Evolutionary conservation across 73 alveolate species (phyloP), one percentile per base, ranked within the genome.

Genomic region (Paramecium bursaria): DNA sequence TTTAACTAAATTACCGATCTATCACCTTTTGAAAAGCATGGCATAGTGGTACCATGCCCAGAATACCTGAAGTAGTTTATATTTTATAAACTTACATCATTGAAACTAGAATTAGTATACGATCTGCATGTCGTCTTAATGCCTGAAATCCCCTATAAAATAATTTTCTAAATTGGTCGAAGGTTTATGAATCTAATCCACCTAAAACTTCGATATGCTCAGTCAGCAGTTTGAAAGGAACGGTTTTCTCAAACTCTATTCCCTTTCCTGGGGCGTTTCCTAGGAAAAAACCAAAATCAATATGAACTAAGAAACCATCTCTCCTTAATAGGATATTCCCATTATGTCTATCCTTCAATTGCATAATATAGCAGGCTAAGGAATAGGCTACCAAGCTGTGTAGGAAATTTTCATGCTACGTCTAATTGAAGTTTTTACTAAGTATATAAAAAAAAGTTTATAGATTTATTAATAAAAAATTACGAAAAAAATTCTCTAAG

Each of bases 341-440:
- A 88, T 96, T 96, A 76, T 96, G 99, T 75, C 99, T 75, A 86
- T 96, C 99, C 75, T 96, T 96, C 10, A 96, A 86, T 80, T 96
- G 92, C 35, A 96, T 80, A 35, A 96, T 85, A 75, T 95, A 96
- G 86, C 98, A 96, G 76, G 93, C 96, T 10, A 96, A 50, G 6
- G 94, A 89, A 75, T 89, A 89, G n/a, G 92, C 92, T 31, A 90
- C 94, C 42, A 89, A 85, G 49, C 90, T 74, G 7, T 35, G 73
- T 31, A 89, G 52, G 74, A 82, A 85, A 85, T 89, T 89, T 53
- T 57, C 61, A 49, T 46, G 85, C 86, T 91, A 91, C 61, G 91
- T 91, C 61, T 60, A 51, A 48, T 80, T 67, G 79, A 54, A 50
- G 48, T 80, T 35, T 44, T 74, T 26, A 49, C 88, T 57, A 74